A percentile compares a stretch with the other conserved stretches of the same genome.
Evolutionary conservation across 805 yeast species (phyloP).

Genomic region (Starmera pachycereana): DNA sequence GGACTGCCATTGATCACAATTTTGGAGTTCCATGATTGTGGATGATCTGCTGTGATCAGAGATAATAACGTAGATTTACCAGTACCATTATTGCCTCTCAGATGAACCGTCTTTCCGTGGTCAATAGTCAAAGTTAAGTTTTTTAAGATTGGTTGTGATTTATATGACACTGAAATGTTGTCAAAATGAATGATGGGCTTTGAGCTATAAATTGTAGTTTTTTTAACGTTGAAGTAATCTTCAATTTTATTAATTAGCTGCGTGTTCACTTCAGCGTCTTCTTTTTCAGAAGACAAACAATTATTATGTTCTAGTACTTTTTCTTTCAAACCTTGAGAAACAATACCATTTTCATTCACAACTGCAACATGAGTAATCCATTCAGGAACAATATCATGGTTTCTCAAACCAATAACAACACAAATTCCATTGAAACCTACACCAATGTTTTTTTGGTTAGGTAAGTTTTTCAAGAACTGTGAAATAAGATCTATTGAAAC

Average conservation of each 20-base stretch:
- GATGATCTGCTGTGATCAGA: conserved; percentile 86
- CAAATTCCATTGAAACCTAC: no score
- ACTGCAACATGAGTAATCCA: conserved; percentile 74
- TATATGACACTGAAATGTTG: conserved; percentile 55
- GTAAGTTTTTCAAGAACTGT: conserved; percentile 32
- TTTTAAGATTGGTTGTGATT: conserved; percentile 46
- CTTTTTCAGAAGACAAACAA: conserved; percentile 8
- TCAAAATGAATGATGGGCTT: conserved; percentile 38
- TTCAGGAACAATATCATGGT: conserved; percentile 64
- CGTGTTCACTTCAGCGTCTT: conserved; percentile 7
- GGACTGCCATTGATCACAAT: conserved; percentile 54
- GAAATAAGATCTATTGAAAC: conserved; percentile 53
- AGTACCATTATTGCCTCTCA: conserved; percentile 82
- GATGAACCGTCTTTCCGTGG: conserved; percentile 78
- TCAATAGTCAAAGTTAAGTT: conserved; percentile 57
- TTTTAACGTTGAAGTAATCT: conserved; percentile 7
- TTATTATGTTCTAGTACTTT: conserved; percentile 17
- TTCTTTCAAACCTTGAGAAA: conserved; percentile 34
- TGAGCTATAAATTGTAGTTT: conserved; percentile 3
- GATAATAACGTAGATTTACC: conserved; percentile 89
- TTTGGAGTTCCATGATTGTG: conserved; percentile 83
- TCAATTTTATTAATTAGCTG: conserved; percentile 10
- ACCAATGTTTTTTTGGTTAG: conserved; percentile 31
- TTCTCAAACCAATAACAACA: conserved; percentile 64
- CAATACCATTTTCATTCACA: conserved; percentile 46